Conservation (phyloP, 495 filamentous ascomycete species). For the Penicillium mononematosum region DNA sequence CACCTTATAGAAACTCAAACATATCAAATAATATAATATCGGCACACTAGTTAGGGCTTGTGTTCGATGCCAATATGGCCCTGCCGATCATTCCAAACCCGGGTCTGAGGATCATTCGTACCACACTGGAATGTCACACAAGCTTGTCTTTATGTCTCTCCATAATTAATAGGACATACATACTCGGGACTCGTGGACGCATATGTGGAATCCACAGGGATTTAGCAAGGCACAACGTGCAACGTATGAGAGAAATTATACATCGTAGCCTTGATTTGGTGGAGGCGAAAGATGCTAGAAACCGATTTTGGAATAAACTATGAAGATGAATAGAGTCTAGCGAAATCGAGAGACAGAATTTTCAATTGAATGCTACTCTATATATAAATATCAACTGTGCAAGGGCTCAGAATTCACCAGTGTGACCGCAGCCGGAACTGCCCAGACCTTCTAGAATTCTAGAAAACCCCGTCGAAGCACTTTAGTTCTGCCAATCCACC, state of each 20-base stretch:
- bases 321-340: no score
- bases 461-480: slow-evolving; percentile 27
- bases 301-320: background rate
- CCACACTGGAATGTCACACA: slow-evolving; percentile 9
- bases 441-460: slow-evolving; percentile 31
- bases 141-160: background rate
- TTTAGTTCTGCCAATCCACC: slow-evolving; percentile 8
- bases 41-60: background rate
- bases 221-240: background rate
- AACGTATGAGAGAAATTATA: no score
- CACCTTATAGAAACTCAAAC: slow-evolving; percentile 1
- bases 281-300: slow-evolving; percentile 1
- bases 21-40: slow-evolving; percentile 1
- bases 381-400: no score
- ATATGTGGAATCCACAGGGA: slow-evolving; percentile 1
- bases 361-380: background rate
- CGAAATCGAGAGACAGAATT: no score
- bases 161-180: background rate
- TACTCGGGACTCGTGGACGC: slow-evolving; percentile 6
- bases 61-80: background rate
- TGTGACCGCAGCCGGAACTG: slow-evolving; percentile 4
- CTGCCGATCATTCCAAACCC: slow-evolving; percentile 17
- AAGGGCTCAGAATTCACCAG: background rate
- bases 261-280: background rate
- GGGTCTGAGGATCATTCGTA: slow-evolving; percentile 1